These are phyloP conservation scores for Capillidium heterosporum DNA, from an alignment of 371 early-diverging fungal genomes.

Conservation along the genomic window DNA sequence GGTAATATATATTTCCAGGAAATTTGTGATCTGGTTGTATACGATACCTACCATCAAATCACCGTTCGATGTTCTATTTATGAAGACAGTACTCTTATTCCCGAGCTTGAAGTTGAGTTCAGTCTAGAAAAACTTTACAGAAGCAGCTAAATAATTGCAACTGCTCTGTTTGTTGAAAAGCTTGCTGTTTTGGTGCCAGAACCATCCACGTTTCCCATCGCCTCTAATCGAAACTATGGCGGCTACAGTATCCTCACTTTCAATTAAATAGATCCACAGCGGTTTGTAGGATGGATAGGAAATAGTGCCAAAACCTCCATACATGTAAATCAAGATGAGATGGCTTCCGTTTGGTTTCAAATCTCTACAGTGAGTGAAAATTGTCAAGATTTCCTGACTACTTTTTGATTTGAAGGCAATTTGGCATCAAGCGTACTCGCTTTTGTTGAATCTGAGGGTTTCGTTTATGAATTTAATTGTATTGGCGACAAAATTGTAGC, in stretches of 20 bases:
- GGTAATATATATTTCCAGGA: constrained; percentile 23
- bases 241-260: constrained; percentile 19
- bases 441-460: constrained; percentile 20
- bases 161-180: constrained; percentile 20
- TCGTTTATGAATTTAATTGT: constrained; percentile 1
- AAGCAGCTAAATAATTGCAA: constrained; percentile 28
- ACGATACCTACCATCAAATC: constrained; percentile 25
- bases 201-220: constrained; percentile 26
- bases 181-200: constrained; percentile 22
- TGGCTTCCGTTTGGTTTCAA: constrained; percentile 22
- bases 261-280: constrained; percentile 19
- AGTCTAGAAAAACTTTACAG: constrained; percentile 18
- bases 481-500: background rate
- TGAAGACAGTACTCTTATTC: constrained; percentile 19
- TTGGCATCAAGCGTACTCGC: constrained; percentile 26
- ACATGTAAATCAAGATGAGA: constrained; percentile 37
- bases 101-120: constrained; percentile 19
- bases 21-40: constrained; percentile 20
- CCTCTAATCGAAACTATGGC: constrained; percentile 24
- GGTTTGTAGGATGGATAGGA: constrained; percentile 24
- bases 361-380: constrained; percentile 18
- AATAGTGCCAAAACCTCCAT: constrained; percentile 37
- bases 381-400: constrained; percentile 42
- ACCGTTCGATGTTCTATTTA: constrained; percentile 53
- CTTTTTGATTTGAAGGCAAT: constrained; percentile 35